Evolutionary conservation across 2,329 filamentous ascomycete species (phyloP).

Genomic region (Fulvia fulva): DNA sequence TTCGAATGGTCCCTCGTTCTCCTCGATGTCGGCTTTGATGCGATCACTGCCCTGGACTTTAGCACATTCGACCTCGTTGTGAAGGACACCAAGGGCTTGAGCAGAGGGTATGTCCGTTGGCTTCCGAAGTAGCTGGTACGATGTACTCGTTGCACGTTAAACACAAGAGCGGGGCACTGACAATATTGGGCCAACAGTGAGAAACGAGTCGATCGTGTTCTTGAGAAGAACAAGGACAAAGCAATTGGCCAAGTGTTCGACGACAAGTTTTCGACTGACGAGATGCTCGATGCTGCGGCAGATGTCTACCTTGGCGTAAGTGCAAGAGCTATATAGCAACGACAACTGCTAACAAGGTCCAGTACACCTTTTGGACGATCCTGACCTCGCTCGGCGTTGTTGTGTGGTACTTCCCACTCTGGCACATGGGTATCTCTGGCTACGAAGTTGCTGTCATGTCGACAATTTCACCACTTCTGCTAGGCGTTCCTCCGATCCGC

Average conservation of each 20-base stretch:
- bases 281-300: constrained; percentile 74
- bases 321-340: constrained; percentile 14
- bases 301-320: constrained; percentile 88
- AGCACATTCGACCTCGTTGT: constrained; percentile 80
- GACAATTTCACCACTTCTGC: constrained; percentile 74
- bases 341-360: constrained; percentile 13
- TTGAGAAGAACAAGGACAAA: constrained; percentile 60
- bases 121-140: constrained; percentile 76
- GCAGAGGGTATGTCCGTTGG: constrained; percentile 97
- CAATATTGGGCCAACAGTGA: constrained; percentile 21
- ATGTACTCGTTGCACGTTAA: constrained; percentile 37
- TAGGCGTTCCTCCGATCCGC: constrained; percentile 67
- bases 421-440: constrained; percentile 98
- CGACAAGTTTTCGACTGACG: constrained; percentile 66
- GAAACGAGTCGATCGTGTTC: constrained; percentile 27
- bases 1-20: constrained; percentile 96
- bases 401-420: constrained; percentile 97
- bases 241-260: constrained; percentile 67
- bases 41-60: constrained; percentile 90
- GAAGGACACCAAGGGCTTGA: constrained; percentile 81
- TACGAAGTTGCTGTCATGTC: constrained; percentile 88
- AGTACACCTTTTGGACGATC: constrained; percentile 96
- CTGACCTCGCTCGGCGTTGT: constrained; percentile 82
- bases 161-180: constrained; percentile 4
- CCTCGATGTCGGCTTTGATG: constrained; percentile 94